Conservation (phyloP, 805 yeast species). For the Metschnikowia colocasiae region DNA sequence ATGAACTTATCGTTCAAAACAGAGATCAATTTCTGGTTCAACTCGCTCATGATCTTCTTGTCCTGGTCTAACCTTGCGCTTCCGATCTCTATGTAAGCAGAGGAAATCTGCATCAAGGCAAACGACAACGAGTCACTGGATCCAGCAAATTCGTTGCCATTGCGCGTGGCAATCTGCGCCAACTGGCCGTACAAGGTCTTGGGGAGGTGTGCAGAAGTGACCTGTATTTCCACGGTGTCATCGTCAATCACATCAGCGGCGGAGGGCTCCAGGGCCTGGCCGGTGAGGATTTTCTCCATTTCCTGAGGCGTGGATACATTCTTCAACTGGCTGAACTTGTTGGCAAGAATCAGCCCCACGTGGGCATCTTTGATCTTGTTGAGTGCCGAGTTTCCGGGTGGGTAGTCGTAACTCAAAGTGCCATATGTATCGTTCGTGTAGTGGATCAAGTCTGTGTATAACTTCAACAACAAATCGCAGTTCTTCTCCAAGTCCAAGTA, state of each 20-base stretch:
- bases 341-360: constrained; percentile 54
- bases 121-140: constrained; percentile 48
- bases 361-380: constrained; percentile 62
- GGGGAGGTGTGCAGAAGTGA: constrained; percentile 43
- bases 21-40: constrained; percentile 53
- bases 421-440: constrained; percentile 55
- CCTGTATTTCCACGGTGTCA: constrained; percentile 26
- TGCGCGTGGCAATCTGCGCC: constrained; percentile 50
- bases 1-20: constrained; percentile 57
- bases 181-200: constrained; percentile 74
- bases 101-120: constrained; percentile 53
- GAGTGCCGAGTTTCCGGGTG: constrained; percentile 53
- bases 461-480: constrained; percentile 59
- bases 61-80: constrained; percentile 70
- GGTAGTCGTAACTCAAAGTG: constrained; percentile 76
- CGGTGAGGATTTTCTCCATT: constrained; percentile 54
- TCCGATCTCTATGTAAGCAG: constrained; percentile 60
- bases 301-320: constrained; percentile 65
- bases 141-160: constrained; percentile 43
- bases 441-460: constrained; percentile 49
- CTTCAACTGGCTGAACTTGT: constrained; percentile 56
- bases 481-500: constrained; percentile 64
- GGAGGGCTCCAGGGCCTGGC: constrained; percentile 19
- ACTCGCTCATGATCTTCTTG: constrained; percentile 52
- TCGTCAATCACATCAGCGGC: constrained; percentile 11